phyloP scores from a whole-genome alignment of 2,329 filamentous ascomycete species.

The Colletotrichum simmondsii region DNA sequence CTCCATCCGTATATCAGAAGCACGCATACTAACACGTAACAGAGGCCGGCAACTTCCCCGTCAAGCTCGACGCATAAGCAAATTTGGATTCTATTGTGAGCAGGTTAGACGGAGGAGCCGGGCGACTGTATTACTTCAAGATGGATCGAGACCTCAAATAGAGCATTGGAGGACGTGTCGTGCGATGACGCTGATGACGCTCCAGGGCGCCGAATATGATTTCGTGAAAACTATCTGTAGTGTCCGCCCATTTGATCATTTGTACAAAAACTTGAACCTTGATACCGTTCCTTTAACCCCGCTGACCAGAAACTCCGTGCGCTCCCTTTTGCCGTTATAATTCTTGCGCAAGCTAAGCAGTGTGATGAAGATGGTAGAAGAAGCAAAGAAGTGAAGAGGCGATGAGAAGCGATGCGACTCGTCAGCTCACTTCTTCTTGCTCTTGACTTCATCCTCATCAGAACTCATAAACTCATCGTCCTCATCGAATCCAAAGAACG shows the following conservation, averaged over 20 bases:
- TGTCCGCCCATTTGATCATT: constrained; percentile 12
- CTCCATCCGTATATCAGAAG: neutral
- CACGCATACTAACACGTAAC: constrained; percentile 35
- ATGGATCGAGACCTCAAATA: constrained; percentile 39
- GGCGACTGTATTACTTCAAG: constrained; percentile 50
- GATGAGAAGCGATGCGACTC: neutral
- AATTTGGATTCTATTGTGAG: constrained; percentile 32
- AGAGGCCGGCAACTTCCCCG: constrained; percentile 78
- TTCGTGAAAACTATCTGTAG: constrained; percentile 23
- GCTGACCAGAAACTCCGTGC: constrained; percentile 27
- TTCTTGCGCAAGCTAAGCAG: neutral
- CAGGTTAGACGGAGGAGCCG: constrained; percentile 30
- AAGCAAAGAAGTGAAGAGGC: neutral
- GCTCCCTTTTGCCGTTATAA: neutral
- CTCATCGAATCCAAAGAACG: constrained; percentile 83
- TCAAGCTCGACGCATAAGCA: constrained; percentile 69
- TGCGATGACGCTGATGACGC: constrained; percentile 27
- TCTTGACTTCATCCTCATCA: constrained; percentile 66
- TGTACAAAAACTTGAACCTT: constrained; percentile 9
- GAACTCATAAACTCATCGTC: constrained; percentile 81
- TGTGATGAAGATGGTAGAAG: neutral
- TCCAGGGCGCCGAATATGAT: constrained; percentile 23
- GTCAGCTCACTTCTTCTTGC: constrained; percentile 6
- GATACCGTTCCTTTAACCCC: neutral
- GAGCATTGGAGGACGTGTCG: constrained; percentile 33